Conservation (phyloP, 306 rosid species). For the Erythrophleum fordii region DNA sequence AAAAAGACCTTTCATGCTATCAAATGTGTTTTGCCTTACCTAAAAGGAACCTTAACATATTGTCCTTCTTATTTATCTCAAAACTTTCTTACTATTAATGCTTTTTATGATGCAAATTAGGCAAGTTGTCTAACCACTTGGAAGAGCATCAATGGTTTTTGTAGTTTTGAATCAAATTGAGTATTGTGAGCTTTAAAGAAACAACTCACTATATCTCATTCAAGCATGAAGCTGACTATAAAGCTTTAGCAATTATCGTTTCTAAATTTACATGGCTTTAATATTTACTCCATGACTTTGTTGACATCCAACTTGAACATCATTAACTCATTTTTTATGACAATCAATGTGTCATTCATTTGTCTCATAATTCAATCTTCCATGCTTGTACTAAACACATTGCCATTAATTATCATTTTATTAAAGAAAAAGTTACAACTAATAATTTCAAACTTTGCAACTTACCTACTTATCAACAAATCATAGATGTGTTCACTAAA, state of each 20-base stretch:
- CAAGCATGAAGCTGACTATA: neutral
- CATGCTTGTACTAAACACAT: neutral
- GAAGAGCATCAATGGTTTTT: no score
- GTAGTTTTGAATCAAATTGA: neutral
- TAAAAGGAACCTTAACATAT: no score
- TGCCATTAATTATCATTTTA: neutral
- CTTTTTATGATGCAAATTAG: no score
- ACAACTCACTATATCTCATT: neutral
- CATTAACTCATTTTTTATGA: neutral
- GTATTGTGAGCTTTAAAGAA: neutral
- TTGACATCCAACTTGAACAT: neutral
- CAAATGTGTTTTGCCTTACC: no score
- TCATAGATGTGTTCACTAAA: neutral
- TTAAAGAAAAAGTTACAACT: neutral
- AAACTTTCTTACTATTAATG: no score
- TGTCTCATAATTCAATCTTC: neutral
- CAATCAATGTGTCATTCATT: neutral
- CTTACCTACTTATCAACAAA: neutral
- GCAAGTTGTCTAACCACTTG: no score
- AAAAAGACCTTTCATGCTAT: no score
- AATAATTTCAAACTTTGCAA: neutral
- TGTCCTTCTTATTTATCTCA: no score
- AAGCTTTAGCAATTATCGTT: neutral
- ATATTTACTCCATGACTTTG: neutral
- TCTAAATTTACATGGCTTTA: neutral